phyloP scores from a whole-genome alignment of 2,329 filamentous ascomycete species.

The Colletotrichum tabaci region DNA sequence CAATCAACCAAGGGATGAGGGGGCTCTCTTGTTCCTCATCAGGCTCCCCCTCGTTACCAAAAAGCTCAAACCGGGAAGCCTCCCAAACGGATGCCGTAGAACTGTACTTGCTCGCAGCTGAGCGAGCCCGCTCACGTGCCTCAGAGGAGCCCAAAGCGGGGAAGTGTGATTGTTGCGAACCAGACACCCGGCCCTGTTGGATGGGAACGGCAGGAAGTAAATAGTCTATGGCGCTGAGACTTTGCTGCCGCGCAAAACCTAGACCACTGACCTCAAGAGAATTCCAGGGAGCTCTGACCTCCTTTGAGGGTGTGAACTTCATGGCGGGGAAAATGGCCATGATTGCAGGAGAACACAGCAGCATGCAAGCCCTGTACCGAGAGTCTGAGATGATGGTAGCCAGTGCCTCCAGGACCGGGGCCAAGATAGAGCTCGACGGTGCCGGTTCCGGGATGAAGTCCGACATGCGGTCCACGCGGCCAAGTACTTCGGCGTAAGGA shows the following conservation, averaged over 20 bases:
- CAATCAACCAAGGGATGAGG: constrained; percentile 81
- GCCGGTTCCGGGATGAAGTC: constrained; percentile 75
- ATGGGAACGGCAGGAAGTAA: constrained; percentile 72
- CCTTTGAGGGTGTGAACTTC: constrained; percentile 65
- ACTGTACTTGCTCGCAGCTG: constrained; percentile 47
- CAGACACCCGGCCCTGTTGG: constrained; percentile 49
- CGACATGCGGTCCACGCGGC: constrained; percentile 68
- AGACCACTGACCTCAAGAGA: constrained; percentile 68
- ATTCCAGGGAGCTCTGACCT: constrained; percentile 66
- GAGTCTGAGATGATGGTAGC: constrained; percentile 84
- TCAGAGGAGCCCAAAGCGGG: constrained; percentile 66
- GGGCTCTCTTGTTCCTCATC: constrained; percentile 78
- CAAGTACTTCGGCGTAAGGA: constrained; percentile 71
- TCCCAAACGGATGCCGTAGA: constrained; percentile 51
- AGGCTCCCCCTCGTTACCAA: constrained; percentile 49
- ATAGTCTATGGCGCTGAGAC: constrained; percentile 73
- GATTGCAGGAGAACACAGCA: constrained; percentile 78
- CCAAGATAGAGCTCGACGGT: constrained; percentile 70
- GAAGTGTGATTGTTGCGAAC: constrained; percentile 61
- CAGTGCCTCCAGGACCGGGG: constrained; percentile 83
- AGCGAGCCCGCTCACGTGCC: constrained; percentile 55
- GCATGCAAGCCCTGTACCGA: constrained; percentile 80
- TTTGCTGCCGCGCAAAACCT: constrained; percentile 60
- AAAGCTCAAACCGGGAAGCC: constrained; percentile 49
- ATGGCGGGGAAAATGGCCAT: constrained; percentile 77